A percentile compares a stretch with the other conserved stretches of the same genome.
Conservation (phyloP, 768 basidiomycete genomes). For the Panaeolus cyanescens region DNA sequence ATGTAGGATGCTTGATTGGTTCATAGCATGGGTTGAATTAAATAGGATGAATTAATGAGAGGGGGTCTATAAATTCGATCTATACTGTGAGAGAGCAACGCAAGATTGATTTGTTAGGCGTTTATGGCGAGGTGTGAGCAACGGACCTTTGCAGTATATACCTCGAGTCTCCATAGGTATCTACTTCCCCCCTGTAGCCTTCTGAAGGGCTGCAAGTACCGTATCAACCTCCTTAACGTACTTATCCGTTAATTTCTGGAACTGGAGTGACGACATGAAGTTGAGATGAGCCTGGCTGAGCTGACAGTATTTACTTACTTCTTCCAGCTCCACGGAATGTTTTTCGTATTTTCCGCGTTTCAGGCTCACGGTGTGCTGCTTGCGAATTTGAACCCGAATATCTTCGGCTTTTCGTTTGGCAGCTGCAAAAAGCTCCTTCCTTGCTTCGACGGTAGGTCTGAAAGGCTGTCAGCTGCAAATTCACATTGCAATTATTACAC, state of each 20-base stretch:
- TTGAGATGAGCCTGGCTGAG: neutral
- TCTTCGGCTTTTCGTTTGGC: conserved; percentile 75
- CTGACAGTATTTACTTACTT: conserved; percentile 44
- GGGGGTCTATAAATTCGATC: too few relatives aligned
- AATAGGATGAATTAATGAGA: too few relatives aligned
- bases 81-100: too few relatives aligned
- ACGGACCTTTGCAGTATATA: too few relatives aligned
- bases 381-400: conserved; percentile 72
- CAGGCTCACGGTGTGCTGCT: conserved; percentile 63
- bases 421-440: conserved; percentile 51
- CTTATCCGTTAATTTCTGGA: conserved; percentile 71
- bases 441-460: conserved; percentile 79
- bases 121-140: too few relatives aligned
- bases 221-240: conserved; percentile 68
- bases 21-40: too few relatives aligned
- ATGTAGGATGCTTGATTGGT: too few relatives aligned
- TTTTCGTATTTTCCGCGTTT: conserved; percentile 74
- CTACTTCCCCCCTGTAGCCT: conserved; percentile 44
- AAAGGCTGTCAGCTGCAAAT: neutral
- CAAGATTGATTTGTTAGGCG: too few relatives aligned
- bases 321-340: conserved; percentile 68
- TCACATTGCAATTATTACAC: conserved; percentile 11
- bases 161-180: neutral
- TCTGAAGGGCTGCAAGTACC: conserved; percentile 63
- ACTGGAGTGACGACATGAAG: conserved; percentile 40